A percentile compares a stretch with the other conserved stretches of the same genome.
Conservation (phyloP, 805 yeast species). For the Candida tallmaniae region DNA sequence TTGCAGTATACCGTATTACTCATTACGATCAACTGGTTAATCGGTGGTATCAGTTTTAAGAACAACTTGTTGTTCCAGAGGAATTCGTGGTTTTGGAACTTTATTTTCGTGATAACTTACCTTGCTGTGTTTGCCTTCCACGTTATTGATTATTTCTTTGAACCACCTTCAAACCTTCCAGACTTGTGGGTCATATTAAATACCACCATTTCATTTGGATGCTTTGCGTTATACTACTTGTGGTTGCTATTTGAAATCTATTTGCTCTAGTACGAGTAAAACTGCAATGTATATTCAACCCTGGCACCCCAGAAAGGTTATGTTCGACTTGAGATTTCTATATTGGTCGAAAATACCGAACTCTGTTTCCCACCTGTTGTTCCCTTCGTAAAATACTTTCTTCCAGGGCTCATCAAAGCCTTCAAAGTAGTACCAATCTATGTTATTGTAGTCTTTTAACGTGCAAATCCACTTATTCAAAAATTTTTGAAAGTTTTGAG, state of each 20-base stretch:
- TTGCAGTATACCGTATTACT: conserved; percentile 67
- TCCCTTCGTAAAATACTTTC: conserved; percentile 43
- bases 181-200: conserved; percentile 85
- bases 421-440: conserved; percentile 60
- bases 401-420: conserved; percentile 78
- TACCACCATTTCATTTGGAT: conserved; percentile 66
- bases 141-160: conserved; percentile 43
- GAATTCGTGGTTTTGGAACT: conserved; percentile 21
- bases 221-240: conserved; percentile 72
- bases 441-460: conserved; percentile 21
- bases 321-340: conserved; percentile 40
- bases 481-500: conserved; percentile 41
- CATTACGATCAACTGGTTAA: conserved; percentile 44
- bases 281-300: background rate
- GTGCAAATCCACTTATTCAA: conserved; percentile 50
- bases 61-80: conserved; percentile 20
- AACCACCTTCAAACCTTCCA: conserved; percentile 63
- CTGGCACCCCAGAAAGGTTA: conserved; percentile 25
- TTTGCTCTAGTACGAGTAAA: conserved; percentile 12
- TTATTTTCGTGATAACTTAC: conserved; percentile 25
- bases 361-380: conserved; percentile 59
- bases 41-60: conserved; percentile 19
- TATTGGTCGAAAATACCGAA: conserved; percentile 62
- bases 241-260: conserved; percentile 62
- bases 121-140: conserved; percentile 49